Conservation (phyloP, 179 eudicot species). For the Drosera spatulata region DNA sequence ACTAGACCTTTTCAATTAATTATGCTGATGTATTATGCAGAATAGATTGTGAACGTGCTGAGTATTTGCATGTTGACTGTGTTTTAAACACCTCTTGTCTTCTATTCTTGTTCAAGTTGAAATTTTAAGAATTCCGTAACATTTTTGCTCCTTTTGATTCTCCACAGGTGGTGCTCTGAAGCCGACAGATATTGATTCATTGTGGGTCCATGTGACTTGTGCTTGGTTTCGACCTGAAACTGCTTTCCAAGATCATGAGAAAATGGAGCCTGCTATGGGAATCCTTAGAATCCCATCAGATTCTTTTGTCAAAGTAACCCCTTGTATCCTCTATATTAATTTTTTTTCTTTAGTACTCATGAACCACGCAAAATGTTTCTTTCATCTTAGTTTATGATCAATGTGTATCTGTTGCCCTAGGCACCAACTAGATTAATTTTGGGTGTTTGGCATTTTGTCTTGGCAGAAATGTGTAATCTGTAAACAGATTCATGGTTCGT, state of each 20-base stretch:
- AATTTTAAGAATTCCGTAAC: not conserved
- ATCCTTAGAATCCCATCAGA: slow-evolving; percentile 47
- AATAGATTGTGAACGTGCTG: no score
- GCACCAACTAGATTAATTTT: not conserved
- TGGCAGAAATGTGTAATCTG: slow-evolving; percentile 38
- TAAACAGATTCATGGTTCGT: slow-evolving; percentile 38
- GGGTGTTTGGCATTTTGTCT: slow-evolving; percentile 6
- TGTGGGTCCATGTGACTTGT: slow-evolving; percentile 98
- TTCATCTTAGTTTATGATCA: not conserved
- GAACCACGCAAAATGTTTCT: not conserved
- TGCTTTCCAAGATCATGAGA: slow-evolving; percentile 52
- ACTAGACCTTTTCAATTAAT: not conserved
- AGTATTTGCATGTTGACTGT: no score
- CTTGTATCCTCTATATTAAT: not conserved
- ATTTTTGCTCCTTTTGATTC: slow-evolving; percentile 2
- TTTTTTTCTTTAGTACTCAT: not conserved
- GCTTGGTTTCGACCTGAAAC: slow-evolving; percentile 97
- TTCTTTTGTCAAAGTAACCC: slow-evolving; percentile 58
- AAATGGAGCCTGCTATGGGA: slow-evolving; percentile 94
- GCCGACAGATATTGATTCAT: slow-evolving; percentile 67
- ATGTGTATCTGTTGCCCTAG: not conserved
- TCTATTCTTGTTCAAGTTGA: not conserved
- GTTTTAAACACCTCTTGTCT: no score
- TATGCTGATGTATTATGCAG: not conserved
- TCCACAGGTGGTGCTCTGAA: slow-evolving; percentile 86